phyloP scores from a whole-genome alignment of 208 protist species.

The Phytomonas francai region DNA sequence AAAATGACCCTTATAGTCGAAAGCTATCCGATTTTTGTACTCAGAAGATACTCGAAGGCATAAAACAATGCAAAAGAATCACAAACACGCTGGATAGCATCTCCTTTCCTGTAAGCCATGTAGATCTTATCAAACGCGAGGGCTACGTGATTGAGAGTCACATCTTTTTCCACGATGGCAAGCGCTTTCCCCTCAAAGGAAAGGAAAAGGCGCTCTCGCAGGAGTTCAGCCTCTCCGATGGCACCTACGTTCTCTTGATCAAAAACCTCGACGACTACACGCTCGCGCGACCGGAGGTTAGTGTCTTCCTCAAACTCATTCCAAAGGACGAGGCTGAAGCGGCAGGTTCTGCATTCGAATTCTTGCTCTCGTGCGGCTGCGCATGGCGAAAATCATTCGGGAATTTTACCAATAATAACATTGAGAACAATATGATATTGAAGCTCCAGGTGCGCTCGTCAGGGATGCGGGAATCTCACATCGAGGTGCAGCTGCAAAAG shows the following conservation, averaged over 20 bases:
- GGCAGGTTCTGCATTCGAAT: constrained; percentile 22
- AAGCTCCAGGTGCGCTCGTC: constrained; percentile 35
- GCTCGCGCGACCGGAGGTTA: constrained; percentile 51
- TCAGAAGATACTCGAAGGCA: constrained; percentile 58
- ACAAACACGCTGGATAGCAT: constrained; percentile 59
- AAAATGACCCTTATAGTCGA: constrained; percentile 30
- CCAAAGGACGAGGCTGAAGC: constrained; percentile 19
- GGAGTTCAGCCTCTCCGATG: constrained; percentile 37
- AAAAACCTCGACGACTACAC: constrained; percentile 74
- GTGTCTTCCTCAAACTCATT: constrained; percentile 27
- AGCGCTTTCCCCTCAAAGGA: constrained; percentile 27
- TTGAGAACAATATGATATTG: constrained; percentile 25
- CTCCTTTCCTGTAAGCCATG: constrained; percentile 50
- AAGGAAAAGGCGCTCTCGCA: constrained; percentile 35
- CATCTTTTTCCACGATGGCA: constrained; percentile 42
- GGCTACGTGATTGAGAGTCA: constrained; percentile 34
- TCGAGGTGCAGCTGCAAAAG: constrained; percentile 56
- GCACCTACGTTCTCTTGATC: constrained; percentile 63
- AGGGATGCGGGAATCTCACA: constrained; percentile 61
- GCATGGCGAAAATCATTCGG: constrained; percentile 60
- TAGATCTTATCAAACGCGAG: constrained; percentile 35
- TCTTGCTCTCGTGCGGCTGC: constrained; percentile 41
- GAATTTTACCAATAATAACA: no score
- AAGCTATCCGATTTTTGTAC: constrained; percentile 55
- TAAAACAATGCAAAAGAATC: constrained; percentile 68